Evolutionary conservation across 108 stramenopile genomes (phyloP), one percentile per base, ranked within the genome.

Genomic region (Nitzschia inconspicua): DNA sequence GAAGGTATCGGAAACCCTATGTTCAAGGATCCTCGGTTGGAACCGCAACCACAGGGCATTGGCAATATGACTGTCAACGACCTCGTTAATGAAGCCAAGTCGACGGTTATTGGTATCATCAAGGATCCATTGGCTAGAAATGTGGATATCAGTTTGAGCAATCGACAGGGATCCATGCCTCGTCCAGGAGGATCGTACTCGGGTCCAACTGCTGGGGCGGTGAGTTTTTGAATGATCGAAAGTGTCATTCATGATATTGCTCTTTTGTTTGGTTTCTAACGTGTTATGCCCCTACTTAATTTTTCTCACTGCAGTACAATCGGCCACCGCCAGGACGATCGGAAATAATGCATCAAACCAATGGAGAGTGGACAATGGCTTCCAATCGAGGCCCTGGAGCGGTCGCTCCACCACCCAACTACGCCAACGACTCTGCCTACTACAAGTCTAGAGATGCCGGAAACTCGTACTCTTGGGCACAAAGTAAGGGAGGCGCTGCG

Each of bases 1-100:
- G 74, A 89, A 61, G 95, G 95, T 7, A 89, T 96, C 54, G 95
- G 95, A 10, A 96, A 94, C 63, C 93, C 92, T 24, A 84, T 82
- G 77, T 96, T 89, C 48, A 49, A 56, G 24, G 92, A 93, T 81
- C 88, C 90, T n/a, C 78, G 95, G 11, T 50, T 80, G 16, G 78
- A 68, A 20, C 67, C 74, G 14, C 55, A 64, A 14, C 23, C 34
- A 3, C 44, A 31, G 39, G 30, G n/a, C 16, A 39, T 47, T 34
- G 37, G 20, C 34, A 61, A 65, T 25, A 46, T 78, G 65, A 54
- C 77, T 10, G 31, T 70, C 16, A 63, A 66, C 20, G 62, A 73
- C 16, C 56, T 85, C 16, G 76, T 77, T 4, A 63, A 41, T 7
- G 83, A 79, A 43, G 86, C 82, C 6, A 85, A 76, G 10, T 83